phyloP scores from a whole-genome alignment of 2,329 filamentous ascomycete genomes.

The Botrytis squamosa region DNA sequence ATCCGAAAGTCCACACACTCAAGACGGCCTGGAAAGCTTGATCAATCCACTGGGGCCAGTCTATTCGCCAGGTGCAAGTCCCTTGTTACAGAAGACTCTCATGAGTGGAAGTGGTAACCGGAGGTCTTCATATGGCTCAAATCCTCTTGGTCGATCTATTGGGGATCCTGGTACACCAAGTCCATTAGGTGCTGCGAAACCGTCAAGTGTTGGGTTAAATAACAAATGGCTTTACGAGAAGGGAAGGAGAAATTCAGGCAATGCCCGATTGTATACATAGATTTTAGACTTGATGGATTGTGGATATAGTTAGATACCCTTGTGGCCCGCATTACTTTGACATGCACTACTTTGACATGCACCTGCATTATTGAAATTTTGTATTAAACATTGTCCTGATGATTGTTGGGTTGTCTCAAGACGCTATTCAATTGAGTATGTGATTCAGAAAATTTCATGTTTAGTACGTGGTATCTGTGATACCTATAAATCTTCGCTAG shows the following conservation, averaged over 20 bases:
- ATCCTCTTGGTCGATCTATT: conserved; percentile 50
- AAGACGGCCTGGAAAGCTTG: conserved; percentile 12
- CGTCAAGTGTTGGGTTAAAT: conserved; percentile 75
- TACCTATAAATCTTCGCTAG: neutral
- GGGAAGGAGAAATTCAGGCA: conserved; percentile 50
- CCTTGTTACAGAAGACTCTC: conserved; percentile 68
- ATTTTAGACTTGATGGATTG: conserved; percentile 21
- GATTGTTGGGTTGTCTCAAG: neutral
- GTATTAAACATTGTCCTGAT: neutral
- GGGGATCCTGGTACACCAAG: conserved; percentile 61
- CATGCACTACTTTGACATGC: neutral
- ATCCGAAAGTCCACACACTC: neutral
- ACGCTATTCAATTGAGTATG: neutral
- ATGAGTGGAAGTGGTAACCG: conserved; percentile 49
- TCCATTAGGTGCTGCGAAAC: conserved; percentile 60
- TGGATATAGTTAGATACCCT: conserved; percentile 38
- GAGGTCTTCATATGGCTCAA: conserved; percentile 63
- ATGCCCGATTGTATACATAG: conserved; percentile 34
- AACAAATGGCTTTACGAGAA: conserved; percentile 95
- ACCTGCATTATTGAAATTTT: conserved; percentile 1
- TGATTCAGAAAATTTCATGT: neutral
- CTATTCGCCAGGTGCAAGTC: conserved; percentile 53
- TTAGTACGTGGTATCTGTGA: neutral
- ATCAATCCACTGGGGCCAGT: conserved; percentile 44
- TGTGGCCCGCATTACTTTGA: conserved; percentile 8